Evolutionary conservation across 2,329 filamentous ascomycete genomes (phyloP).

Genomic region (Bipolaris oryzae): DNA sequence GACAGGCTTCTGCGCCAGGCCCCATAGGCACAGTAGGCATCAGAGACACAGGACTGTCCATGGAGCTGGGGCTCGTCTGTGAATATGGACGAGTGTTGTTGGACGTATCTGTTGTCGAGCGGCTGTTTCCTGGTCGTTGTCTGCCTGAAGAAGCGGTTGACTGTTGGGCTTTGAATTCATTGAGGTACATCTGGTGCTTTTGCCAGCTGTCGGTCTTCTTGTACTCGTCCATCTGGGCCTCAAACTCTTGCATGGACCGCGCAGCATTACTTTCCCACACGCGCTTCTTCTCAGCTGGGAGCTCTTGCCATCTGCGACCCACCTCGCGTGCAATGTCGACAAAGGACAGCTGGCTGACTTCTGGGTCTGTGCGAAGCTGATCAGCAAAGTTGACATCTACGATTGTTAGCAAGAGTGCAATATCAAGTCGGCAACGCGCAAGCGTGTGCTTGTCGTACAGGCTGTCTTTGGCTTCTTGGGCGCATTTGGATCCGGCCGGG

Average conservation of each 20-base stretch:
- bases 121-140: constrained; percentile 26
- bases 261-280: constrained; percentile 49
- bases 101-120: constrained; percentile 31
- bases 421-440: neutral
- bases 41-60: constrained; percentile 36
- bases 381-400: constrained; percentile 52
- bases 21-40: constrained; percentile 25
- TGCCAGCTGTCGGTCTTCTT: constrained; percentile 47
- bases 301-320: constrained; percentile 47
- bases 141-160: constrained; percentile 22
- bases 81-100: constrained; percentile 31
- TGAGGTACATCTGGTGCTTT: constrained; percentile 46
- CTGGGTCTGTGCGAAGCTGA: constrained; percentile 45
- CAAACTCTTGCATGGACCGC: constrained; percentile 47
- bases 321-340: constrained; percentile 49
- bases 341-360: constrained; percentile 45
- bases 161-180: constrained; percentile 44
- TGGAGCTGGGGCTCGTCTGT: constrained; percentile 37
- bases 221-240: constrained; percentile 49
- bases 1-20: constrained; percentile 38
- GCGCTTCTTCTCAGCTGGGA: constrained; percentile 45
- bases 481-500: constrained; percentile 45
- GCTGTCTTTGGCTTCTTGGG: constrained; percentile 51
- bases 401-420: constrained; percentile 13
- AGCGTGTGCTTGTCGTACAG: constrained; percentile 31